A percentile compares a stretch with the other conserved stretches of the same genome.
Conservation (phyloP, 2,329 filamentous ascomycete genomes). For the Plenodomus tracheiphilus region DNA sequence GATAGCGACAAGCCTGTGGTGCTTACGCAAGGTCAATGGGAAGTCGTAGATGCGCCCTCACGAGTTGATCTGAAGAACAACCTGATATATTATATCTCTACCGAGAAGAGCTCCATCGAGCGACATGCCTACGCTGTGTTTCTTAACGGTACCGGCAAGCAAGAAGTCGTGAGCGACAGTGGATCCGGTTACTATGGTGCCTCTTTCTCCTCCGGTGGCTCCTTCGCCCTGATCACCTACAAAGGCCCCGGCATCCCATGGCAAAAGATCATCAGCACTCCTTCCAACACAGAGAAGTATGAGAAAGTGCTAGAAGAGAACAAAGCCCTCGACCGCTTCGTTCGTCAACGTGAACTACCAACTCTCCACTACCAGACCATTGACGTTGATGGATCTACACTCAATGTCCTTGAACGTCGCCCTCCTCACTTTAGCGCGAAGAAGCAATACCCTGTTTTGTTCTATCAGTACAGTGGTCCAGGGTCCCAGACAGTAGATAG, state of each 20-base stretch:
- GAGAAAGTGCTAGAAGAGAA: constrained; percentile 81
- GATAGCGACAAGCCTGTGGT: constrained; percentile 80
- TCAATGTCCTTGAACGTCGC: constrained; percentile 79
- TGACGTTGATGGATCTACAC: constrained; percentile 75
- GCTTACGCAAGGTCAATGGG: constrained; percentile 88
- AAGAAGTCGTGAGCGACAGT: constrained; percentile 72
- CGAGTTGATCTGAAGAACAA: constrained; percentile 84
- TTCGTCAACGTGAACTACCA: constrained; percentile 78
- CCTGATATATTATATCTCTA: constrained; percentile 86
- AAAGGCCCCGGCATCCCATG: constrained; percentile 83
- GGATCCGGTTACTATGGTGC: constrained; percentile 77
- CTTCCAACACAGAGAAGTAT: constrained; percentile 66
- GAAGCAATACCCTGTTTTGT: constrained; percentile 90
- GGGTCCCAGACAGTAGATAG: constrained; percentile 88
- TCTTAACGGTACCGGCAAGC: constrained; percentile 74
- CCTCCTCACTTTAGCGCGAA: constrained; percentile 84
- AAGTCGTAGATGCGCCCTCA: constrained; percentile 83
- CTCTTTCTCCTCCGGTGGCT: constrained; percentile 81
- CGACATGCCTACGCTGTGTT: constrained; percentile 90
- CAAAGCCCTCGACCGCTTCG: constrained; percentile 66
- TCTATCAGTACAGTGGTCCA: constrained; percentile 92
- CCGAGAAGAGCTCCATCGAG: constrained; percentile 85
- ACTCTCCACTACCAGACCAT: constrained; percentile 81
- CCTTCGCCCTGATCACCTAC: constrained; percentile 84
- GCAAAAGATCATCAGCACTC: constrained; percentile 87